phyloP scores from a whole-genome alignment of 2,329 filamentous ascomycete species.

The Sporothrix pallida region DNA sequence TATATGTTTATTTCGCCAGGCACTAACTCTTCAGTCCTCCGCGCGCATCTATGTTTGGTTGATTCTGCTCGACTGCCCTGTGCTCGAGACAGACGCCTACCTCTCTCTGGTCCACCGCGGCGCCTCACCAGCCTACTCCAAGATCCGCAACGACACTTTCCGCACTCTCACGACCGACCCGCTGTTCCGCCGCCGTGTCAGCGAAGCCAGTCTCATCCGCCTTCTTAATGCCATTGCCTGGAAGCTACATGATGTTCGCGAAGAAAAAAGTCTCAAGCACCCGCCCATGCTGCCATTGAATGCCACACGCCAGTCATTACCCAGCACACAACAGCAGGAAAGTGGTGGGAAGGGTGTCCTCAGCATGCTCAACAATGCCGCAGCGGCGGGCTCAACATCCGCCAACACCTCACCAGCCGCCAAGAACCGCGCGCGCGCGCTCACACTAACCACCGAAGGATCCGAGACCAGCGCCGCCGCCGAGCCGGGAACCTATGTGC shows the following conservation, averaged over 20 bases:
- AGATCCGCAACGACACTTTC: slow-evolving; percentile 98
- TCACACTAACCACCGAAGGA: slow-evolving; percentile 67
- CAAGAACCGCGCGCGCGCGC: slow-evolving; percentile 60
- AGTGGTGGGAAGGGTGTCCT: slow-evolving; percentile 14
- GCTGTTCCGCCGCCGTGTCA: slow-evolving; percentile 93
- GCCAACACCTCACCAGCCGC: slow-evolving; percentile 51
- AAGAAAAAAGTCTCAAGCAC: slow-evolving; percentile 45
- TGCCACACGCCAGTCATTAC: slow-evolving; percentile 39
- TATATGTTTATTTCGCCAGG: not conserved
- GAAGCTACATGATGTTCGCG: slow-evolving; percentile 82
- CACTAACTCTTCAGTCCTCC: slow-evolving; percentile 67
- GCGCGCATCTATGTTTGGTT: slow-evolving; percentile 96
- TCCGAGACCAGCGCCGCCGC: slow-evolving; percentile 62
- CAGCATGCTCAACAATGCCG: slow-evolving; percentile 30
- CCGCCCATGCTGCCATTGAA: slow-evolving; percentile 14
- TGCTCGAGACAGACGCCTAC: slow-evolving; percentile 85
- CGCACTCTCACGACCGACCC: slow-evolving; percentile 95
- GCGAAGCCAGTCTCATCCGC: slow-evolving; percentile 91
- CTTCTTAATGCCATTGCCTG: slow-evolving; percentile 94
- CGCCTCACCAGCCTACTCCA: slow-evolving; percentile 91
- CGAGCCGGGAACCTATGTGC: slow-evolving; percentile 87
- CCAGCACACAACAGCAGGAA: slow-evolving; percentile 24
- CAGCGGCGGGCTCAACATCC: not conserved
- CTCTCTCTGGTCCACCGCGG: slow-evolving; percentile 89
- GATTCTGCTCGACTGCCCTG: slow-evolving; percentile 84